Evolutionary conservation across 2,329 filamentous ascomycete species (phyloP).

Genomic region (Harringtonia aguacate): DNA sequence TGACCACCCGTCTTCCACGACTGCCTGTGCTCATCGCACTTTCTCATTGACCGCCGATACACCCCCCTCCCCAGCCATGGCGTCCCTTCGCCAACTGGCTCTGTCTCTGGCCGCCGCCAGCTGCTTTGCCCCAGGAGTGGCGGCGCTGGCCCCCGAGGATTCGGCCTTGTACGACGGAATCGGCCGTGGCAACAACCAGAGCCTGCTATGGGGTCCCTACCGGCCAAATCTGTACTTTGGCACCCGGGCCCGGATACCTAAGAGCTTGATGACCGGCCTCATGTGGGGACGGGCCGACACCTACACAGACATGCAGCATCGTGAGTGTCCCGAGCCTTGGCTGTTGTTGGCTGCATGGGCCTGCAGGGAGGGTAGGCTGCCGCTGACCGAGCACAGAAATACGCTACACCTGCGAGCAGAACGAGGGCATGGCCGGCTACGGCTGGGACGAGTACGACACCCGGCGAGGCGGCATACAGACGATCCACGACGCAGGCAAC

Average conservation of each 20-base stretch:
- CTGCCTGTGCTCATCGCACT: not conserved
- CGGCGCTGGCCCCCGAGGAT: slow-evolving; percentile 15
- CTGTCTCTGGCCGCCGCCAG: slow-evolving; percentile 4
- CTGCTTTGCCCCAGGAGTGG: slow-evolving; percentile 8
- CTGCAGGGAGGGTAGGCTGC: no score
- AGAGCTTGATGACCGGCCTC: slow-evolving; percentile 71
- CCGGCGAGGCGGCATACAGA: slow-evolving; percentile 74
- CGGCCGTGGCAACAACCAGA: slow-evolving; percentile 59
- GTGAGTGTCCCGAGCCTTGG: slow-evolving; percentile 57
- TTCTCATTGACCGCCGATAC: not conserved
- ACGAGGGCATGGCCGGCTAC: slow-evolving; percentile 88
- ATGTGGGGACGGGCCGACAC: slow-evolving; percentile 84
- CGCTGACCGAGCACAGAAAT: no score
- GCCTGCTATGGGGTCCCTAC: slow-evolving; percentile 92
- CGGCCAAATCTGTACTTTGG: slow-evolving; percentile 92
- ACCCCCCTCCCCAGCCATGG: slow-evolving; percentile 8
- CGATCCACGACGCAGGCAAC: slow-evolving; percentile 84
- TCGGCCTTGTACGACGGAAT: slow-evolving; percentile 37
- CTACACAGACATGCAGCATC: slow-evolving; percentile 62
- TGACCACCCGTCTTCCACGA: not conserved
- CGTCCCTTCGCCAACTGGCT: slow-evolving; percentile 11
- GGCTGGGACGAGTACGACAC: slow-evolving; percentile 98
- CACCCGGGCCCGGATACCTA: slow-evolving; percentile 67
- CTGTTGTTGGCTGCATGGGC: no score
- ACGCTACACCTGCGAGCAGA: slow-evolving; percentile 91